These are phyloP conservation scores for Madurella mycetomatis DNA, from an alignment of 2,329 filamentous ascomycete genomes.

Conservation along the genomic window DNA sequence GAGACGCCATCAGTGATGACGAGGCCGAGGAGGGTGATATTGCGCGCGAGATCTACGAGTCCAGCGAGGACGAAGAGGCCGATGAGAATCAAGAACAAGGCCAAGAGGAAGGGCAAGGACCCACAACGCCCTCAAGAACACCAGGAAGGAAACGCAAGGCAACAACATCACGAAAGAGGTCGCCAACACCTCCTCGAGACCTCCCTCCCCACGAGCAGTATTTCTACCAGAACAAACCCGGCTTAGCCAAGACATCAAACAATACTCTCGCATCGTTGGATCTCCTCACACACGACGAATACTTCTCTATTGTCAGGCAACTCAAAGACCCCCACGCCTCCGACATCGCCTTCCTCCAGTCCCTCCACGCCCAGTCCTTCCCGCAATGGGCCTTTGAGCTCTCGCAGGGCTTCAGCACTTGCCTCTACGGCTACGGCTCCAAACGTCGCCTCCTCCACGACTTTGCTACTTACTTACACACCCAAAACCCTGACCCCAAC, in stretches of 20 bases:
- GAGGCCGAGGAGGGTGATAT: constrained; percentile 66
- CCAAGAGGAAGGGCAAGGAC: constrained; percentile 28
- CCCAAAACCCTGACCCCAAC: constrained; percentile 33
- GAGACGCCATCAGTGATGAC: constrained; percentile 62
- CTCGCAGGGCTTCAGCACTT: constrained; percentile 78
- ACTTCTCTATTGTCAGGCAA: constrained; percentile 64
- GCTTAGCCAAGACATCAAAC: constrained; percentile 76
- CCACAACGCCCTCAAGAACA: constrained; percentile 22
- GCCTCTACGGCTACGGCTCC: constrained; percentile 88
- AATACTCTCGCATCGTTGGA: constrained; percentile 72
- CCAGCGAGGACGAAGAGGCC: constrained; percentile 44
- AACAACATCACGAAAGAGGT: constrained; percentile 49
- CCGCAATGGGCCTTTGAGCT: constrained; percentile 92
- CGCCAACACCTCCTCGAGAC: constrained; percentile 74
- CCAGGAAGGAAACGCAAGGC: constrained; percentile 24
- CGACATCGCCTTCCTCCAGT: constrained; percentile 67
- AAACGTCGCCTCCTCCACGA: constrained; percentile 71
- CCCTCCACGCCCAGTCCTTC: constrained; percentile 75
- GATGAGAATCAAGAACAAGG: constrained; percentile 26
- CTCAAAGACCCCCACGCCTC: constrained; percentile 64
- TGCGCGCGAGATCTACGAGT: constrained; percentile 63
- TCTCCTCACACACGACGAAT: constrained; percentile 87
- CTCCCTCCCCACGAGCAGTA: constrained; percentile 86
- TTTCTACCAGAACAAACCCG: constrained; percentile 86
- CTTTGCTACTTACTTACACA: constrained; percentile 68